Percentiles rank a stretch among this genome's conserved stretches.
phyloP scores from a whole-genome alignment of 192 early-diverging fungal genomes.

The Kickxella alabastrina region DNA sequence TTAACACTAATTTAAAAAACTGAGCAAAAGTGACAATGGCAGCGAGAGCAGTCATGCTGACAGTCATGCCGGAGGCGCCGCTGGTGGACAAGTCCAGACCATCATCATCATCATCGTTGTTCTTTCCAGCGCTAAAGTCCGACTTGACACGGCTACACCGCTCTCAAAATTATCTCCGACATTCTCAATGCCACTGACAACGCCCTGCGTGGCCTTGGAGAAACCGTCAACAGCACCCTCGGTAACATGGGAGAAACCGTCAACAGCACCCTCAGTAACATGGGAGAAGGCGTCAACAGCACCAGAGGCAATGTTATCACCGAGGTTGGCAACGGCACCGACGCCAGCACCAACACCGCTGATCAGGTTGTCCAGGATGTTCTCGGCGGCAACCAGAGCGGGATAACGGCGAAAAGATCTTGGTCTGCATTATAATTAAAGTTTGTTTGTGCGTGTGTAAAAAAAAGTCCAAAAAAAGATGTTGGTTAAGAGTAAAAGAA shows the following conservation, averaged over 20 bases:
- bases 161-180: no score
- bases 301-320: neutral
- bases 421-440: slow-evolving; percentile 14
- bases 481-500: neutral
- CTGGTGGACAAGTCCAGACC: neutral
- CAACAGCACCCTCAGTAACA: slow-evolving; percentile 9
- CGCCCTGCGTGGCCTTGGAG: slow-evolving; percentile 6
- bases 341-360: slow-evolving; percentile 10
- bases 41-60: slow-evolving; percentile 15
- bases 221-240: slow-evolving; percentile 1
- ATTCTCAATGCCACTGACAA: neutral
- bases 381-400: slow-evolving; percentile 21
- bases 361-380: slow-evolving; percentile 16
- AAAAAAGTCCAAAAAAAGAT: neutral
- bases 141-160: slow-evolving; percentile 35
- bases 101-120: neutral
- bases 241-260: slow-evolving; percentile 9
- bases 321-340: slow-evolving; percentile 11
- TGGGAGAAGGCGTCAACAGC: slow-evolving; percentile 4
- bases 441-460: no score
- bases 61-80: neutral
- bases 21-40: slow-evolving; percentile 20
- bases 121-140: slow-evolving; percentile 37
- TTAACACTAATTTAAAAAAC: slow-evolving; percentile 17
- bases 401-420: slow-evolving; percentile 12